These are phyloP conservation scores for Pleurotus ostreatus DNA, from an alignment of 768 basidiomycete species.

Conservation along the genomic window DNA sequence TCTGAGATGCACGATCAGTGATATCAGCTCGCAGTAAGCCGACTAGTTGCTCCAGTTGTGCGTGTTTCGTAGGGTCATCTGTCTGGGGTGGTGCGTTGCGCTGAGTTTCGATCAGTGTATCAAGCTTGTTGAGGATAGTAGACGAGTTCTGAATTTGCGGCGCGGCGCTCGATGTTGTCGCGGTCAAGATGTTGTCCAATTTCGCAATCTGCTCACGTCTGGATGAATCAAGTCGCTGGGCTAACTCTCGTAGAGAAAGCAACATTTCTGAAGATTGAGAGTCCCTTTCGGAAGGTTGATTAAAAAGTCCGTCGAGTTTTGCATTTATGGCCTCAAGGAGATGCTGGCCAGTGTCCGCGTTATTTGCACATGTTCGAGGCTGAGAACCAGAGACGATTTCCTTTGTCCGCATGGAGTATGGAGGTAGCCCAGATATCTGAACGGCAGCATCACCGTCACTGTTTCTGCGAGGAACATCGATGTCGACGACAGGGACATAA, in stretches of 20 bases:
- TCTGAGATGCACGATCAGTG: slow-evolving; percentile 41
- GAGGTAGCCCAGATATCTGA: neutral
- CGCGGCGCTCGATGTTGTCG: neutral
- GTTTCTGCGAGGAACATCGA: neutral
- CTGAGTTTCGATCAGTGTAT: slow-evolving; percentile 24
- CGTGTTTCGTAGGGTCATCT: neutral
- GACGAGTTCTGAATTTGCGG: slow-evolving; percentile 22
- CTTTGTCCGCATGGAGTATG: too few relatives aligned
- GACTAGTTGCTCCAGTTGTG: slow-evolving; percentile 42
- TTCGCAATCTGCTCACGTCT: neutral
- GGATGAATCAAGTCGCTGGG: neutral
- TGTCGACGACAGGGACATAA: neutral
- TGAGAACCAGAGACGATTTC: too few relatives aligned
- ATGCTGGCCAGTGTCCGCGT: too few relatives aligned
- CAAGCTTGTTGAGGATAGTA: slow-evolving; percentile 27
- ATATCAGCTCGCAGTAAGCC: slow-evolving; percentile 44
- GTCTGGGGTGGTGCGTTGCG: neutral
- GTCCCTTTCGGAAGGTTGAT: too few relatives aligned
- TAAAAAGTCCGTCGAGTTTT: too few relatives aligned
- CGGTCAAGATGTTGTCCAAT: neutral
- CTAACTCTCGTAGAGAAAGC: neutral
- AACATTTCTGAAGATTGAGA: neutral
- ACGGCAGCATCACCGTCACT: neutral
- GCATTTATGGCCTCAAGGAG: too few relatives aligned
- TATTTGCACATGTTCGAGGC: too few relatives aligned